phyloP scores from a whole-genome alignment of 139 green algal genomes.

The Chlorella sp. region DNA sequence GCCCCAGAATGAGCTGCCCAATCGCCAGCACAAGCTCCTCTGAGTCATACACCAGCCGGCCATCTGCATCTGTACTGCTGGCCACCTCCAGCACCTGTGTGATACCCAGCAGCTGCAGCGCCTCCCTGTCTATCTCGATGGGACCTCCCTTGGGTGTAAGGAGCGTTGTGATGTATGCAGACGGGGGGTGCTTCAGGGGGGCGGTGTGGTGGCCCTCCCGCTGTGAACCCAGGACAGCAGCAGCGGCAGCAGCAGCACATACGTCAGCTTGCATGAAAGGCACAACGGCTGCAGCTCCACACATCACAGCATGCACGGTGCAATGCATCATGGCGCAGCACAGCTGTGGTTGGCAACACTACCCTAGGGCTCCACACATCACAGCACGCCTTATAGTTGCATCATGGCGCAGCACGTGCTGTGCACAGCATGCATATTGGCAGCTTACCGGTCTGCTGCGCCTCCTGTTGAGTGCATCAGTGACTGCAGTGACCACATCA shows the following conservation, averaged over 20 bases:
- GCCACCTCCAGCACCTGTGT: not conserved
- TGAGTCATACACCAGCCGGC: not conserved
- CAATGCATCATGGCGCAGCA: too few species aligned
- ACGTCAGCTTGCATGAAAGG: too few species aligned
- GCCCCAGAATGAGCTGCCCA: too few species aligned
- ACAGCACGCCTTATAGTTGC: too few species aligned
- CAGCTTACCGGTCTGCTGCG: slow-evolving; percentile 63
- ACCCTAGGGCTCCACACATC: too few species aligned
- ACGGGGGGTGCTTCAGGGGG: too few species aligned
- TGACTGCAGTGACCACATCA: slow-evolving; percentile 73
- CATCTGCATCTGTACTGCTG: not conserved
- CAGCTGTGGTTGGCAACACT: too few species aligned
- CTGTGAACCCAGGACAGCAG: too few species aligned
- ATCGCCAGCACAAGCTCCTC: not conserved
- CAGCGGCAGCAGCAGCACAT: slow-evolving; percentile 37
- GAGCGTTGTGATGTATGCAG: slow-evolving; percentile 66
- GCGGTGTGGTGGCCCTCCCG: too few species aligned
- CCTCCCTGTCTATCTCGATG: slow-evolving; percentile 54
- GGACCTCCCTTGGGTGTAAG: slow-evolving; percentile 56
- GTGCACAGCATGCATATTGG: too few species aligned
- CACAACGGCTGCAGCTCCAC: slow-evolving; percentile 24
- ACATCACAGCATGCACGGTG: too few species aligned
- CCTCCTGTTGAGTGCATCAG: slow-evolving; percentile 36
- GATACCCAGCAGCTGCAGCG: not conserved
- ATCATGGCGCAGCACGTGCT: too few species aligned